phyloP scores from a whole-genome alignment of 208 protist genomes.

The Acanthamoeba sp. region DNA sequence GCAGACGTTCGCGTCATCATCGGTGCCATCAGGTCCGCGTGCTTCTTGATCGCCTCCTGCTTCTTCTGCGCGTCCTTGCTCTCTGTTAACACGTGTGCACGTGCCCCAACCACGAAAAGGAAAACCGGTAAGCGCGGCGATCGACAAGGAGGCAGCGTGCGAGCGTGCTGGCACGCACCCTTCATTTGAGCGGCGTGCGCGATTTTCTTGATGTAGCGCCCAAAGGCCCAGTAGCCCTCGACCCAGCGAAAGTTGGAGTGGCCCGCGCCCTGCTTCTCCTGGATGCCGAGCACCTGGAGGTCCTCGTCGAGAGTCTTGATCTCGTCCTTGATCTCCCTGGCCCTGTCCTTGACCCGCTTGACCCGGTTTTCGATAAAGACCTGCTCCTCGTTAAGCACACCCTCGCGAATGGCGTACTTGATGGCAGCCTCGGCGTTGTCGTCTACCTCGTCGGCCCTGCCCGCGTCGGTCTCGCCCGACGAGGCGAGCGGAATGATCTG shows the following conservation, averaged over 20 bases:
- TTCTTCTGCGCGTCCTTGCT: not conserved
- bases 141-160: too few relatives aligned
- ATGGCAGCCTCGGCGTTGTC: not conserved
- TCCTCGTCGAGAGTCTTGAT: constrained; percentile 9
- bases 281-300: constrained; percentile 37
- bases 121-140: too few relatives aligned
- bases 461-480: not conserved
- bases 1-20: not conserved
- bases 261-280: not conserved
- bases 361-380: not conserved
- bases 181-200: constrained; percentile 15
- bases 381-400: not conserved
- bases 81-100: not conserved
- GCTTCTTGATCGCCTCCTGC: not conserved
- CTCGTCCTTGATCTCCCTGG: constrained; percentile 17
- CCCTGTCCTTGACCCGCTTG: not conserved
- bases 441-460: not conserved
- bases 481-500: not conserved
- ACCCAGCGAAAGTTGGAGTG: not conserved
- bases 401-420: constrained; percentile 25
- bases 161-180: not conserved
- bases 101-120: not conserved
- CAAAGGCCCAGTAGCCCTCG: constrained; percentile 40
- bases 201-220: constrained; percentile 49
- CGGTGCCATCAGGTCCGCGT: not conserved